Evolutionary conservation across 192 early-diverging fungal genomes (phyloP), one percentile per base, ranked within the genome.

Genomic region (Coemansia sp.): DNA sequence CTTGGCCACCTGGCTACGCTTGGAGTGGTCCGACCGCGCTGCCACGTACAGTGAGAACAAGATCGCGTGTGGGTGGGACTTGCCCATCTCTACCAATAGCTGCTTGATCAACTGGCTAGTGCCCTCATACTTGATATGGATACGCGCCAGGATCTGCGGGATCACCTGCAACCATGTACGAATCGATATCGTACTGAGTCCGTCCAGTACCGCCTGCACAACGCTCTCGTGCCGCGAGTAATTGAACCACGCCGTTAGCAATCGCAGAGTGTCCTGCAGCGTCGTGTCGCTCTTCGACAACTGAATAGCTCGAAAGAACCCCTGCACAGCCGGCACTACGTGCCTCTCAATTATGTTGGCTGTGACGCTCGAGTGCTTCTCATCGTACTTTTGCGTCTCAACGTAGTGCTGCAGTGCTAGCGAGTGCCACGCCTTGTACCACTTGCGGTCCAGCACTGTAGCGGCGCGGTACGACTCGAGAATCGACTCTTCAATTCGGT

Each of bases 161-260:
- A 99, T 98, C 31, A 99, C 97, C 75, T 99, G 94, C 55, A 99
- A 79, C 97, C 96, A 99, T 0, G 93, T 94, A 39, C 94, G 93
- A 62, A 96, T 92, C 57, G 87, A 93, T 23, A 99, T 92, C 27
- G 77, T 87, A 4, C 86, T 87, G 75, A 98, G 90, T 4, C 93
- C 95, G 58, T 92, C 91, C 29, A 76, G 88, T 42, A 98, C 88
- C 4, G 93, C 91, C 27, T 84, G 77, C 66, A 89, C 92, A 37
- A 99, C 95, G 64, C 95, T 91, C 10, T 85, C 82, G 32, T 93
- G 90, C 66, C 93, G 89, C 3, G 95, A 94, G 75, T 95, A 96
- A 75, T 96, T 97, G 72, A 99, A 98, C 95, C 94, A 95, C 1
- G 96, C 77, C 1, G 95, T 97, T 48, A 99, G 82, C 37, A 99